Conservation (phyloP, 192 early-diverging fungal species). For the Podila clonocystis region DNA sequence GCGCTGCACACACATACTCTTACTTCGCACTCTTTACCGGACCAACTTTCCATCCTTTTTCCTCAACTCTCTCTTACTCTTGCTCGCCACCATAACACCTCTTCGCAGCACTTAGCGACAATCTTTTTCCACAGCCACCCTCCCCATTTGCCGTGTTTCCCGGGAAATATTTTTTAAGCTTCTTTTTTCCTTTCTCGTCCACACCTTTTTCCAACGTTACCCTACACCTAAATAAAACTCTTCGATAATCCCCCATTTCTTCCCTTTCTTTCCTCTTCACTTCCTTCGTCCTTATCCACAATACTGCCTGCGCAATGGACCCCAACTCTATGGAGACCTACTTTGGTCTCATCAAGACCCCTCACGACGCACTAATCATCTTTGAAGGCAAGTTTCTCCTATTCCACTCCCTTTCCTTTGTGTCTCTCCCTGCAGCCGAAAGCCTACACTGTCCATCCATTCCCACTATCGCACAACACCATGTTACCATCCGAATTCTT, state of each 20-base stretch:
- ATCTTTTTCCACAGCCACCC: neutral
- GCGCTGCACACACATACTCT: neutral
- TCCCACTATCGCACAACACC: too few species aligned
- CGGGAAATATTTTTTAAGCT: neutral
- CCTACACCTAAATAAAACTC: slow-evolving; percentile 12
- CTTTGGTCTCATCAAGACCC: slow-evolving; percentile 85
- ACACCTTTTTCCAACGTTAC: neutral
- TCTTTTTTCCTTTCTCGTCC: neutral
- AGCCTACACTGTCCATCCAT: neutral
- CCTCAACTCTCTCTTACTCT: neutral
- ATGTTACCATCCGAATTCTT: neutral
- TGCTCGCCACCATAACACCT: neutral
- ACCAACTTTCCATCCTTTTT: too few species aligned
- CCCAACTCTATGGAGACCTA: slow-evolving; percentile 79
- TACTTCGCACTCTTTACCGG: neutral
- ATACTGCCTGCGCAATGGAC: slow-evolving; percentile 23
- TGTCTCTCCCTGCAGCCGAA: neutral
- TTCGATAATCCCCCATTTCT: too few species aligned
- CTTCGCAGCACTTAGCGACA: neutral
- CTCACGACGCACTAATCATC: slow-evolving; percentile 87
- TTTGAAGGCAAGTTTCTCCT: slow-evolving; percentile 71
- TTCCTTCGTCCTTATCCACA: slow-evolving; percentile 1
- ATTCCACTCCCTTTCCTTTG: neutral
- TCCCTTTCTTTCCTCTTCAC: too few species aligned
- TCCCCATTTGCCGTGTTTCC: slow-evolving; percentile 4